phyloP scores from a whole-genome alignment of 441 rosid species.

The Dalechampia spathulata region DNA sequence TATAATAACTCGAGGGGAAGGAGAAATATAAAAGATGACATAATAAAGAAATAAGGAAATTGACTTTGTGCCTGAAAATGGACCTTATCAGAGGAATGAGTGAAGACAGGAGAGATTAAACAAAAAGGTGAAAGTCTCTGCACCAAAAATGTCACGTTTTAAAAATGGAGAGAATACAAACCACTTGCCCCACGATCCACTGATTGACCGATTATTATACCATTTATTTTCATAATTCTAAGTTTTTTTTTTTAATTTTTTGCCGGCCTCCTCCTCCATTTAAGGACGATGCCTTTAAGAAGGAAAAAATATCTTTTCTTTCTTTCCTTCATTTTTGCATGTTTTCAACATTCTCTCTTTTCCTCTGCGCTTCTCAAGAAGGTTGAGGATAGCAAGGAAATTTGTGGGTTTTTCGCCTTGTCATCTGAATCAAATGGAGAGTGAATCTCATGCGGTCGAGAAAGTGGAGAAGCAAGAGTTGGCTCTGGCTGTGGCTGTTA shows the following conservation, averaged over 20 bases:
- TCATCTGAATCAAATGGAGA: constrained; percentile 19
- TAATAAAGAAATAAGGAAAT: no score
- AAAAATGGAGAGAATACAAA: background rate
- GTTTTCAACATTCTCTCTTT: background rate
- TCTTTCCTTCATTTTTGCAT: background rate
- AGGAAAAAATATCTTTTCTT: background rate
- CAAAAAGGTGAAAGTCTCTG: no score
- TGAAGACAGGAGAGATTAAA: no score
- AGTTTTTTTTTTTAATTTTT: background rate
- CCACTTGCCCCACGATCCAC: no score
- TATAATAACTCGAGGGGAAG: no score
- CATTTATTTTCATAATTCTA: background rate
- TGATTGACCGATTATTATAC: no score
- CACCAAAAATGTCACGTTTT: constrained; percentile 10
- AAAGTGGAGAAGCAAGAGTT: no score
- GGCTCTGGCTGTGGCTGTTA: no score
- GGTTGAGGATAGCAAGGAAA: background rate
- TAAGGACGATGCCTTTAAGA: background rate
- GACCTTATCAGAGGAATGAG: no score
- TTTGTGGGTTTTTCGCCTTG: background rate
- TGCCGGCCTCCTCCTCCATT: background rate
- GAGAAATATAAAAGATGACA: no score
- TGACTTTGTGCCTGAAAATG: no score
- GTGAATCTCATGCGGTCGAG: constrained; percentile 13
- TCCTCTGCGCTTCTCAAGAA: background rate